Percentiles rank a stretch among this genome's conserved stretches.
Evolutionary conservation across 768 basidiomycete species (phyloP).

Genomic region (Xerocomellus chrysenteron): DNA sequence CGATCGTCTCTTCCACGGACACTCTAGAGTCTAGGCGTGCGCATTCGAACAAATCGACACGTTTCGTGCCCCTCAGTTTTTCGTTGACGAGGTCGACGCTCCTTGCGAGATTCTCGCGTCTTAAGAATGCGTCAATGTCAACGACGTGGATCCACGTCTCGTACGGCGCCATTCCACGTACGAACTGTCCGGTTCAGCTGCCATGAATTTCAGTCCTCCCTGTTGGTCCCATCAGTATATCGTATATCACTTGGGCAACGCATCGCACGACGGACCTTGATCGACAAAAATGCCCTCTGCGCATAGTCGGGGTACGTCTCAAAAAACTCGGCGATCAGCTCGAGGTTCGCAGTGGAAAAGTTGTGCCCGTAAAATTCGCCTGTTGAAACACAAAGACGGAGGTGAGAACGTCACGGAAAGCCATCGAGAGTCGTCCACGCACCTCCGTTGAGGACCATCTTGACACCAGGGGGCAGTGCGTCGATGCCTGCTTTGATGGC

Average conservation of each 20-base stretch:
- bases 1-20: constrained; percentile 46
- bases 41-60: constrained; percentile 59
- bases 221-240: not conserved
- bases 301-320: constrained; percentile 36
- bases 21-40: constrained; percentile 47
- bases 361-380: constrained; percentile 60
- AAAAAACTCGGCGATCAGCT: constrained; percentile 51
- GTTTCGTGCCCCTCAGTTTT: constrained; percentile 50
- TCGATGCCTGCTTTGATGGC: constrained; percentile 45
- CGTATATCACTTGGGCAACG: no score
- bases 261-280: constrained; percentile 26
- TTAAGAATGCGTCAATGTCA: not conserved
- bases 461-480: constrained; percentile 41
- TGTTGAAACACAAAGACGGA: constrained; percentile 1
- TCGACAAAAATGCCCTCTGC: constrained; percentile 34
- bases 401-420: not conserved
- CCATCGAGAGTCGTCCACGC: not conserved
- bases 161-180: constrained; percentile 16
- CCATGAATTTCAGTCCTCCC: not conserved
- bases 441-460: constrained; percentile 54
- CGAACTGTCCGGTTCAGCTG: constrained; percentile 26
- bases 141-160: no score
- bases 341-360: constrained; percentile 41
- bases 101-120: constrained; percentile 43
- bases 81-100: constrained; percentile 45